Evolutionary conservation across 73 alveolate species (phyloP), one percentile per base, ranked within the genome.

Genomic region (Strombidium stylifer): DNA sequence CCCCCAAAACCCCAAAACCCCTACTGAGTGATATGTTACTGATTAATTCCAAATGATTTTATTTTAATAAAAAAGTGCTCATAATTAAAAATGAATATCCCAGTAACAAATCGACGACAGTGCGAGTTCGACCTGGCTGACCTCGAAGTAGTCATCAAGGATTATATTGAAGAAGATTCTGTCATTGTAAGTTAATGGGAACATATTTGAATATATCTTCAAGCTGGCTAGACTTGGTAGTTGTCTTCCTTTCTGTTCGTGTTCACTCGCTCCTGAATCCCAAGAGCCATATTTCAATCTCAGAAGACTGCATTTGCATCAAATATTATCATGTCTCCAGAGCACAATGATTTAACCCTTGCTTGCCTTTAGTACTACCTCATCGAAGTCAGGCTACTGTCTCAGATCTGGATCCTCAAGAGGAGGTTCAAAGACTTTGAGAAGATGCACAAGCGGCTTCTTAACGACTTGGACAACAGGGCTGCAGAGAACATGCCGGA

Each of bases 91-190:
- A 69, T 69, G 83, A 55, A 69, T 36, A 69, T 69, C 14, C 24
- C 55, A 0, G 85, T 71, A 16, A 15, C 41, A 46, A 71, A 58
- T 40, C 61, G 73, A 47, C 35, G 76, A 31, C 42, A 59, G 14
- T 48, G 57, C 10, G 76, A 73, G 48, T 73, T 73, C 48, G 86
- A 73, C 11, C 62, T 73, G 12, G 73, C 77, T 2, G 86, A 73
- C 44, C 51, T 73, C 21, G 86, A 73, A 8, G 76, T 73, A 18
- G 15, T 51, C 31, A 53, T 73, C 34, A 45, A 53, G n/a, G 64
- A 44, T 8, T 73, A 30, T 23, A 55, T 47, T 15, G 73, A 57
- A 11, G 67, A 40, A n/a, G 42, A 57, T 25, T 23, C 27, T 28
- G 69, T 57, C 47, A 55, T 53, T 31, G 66, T 62, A 71, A 46